Evolutionary conservation across 73 alveolate genomes (phyloP), one percentile per base, ranked within the genome.

Genomic region (Loxodes magnus): DNA sequence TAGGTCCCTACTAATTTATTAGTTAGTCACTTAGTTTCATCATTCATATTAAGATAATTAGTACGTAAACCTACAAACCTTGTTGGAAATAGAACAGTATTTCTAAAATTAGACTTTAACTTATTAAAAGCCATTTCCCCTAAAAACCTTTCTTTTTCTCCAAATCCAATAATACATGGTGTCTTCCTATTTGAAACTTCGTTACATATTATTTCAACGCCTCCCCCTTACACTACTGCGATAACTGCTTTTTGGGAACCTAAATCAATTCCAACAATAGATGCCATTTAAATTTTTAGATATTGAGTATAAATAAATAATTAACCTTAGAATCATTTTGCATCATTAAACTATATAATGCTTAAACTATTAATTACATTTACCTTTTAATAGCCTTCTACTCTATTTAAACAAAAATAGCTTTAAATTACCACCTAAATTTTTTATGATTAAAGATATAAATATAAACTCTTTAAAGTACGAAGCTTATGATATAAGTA

Each of bases 171-270:
- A 2, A 82, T 65, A 23, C 62, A 64, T 70, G 87, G 82, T 23
- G 90, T 83, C 36, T 54, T 71, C 54, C 88, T 57, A 59, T 43
- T 60, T 29, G 95, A 78, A 44, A 81, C 64, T 29, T 83, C 95
- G 43, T 67, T 78, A 58, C 58, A 76, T 9, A 83, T 37, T 38
- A 83, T 56, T 41, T 83, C 89, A 22, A 83, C 79, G 19, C 95
- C 95, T 21, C 92, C 92, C 20, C 61, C 52, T 38, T 55, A 51
- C 28, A 84, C 95, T 6, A 79, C 85, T 15, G 92, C 95, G 30
- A 83, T 58, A 15, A 83, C 92, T 37, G 84, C 42, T 58, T 74
- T 71, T 26, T 73, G 56, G 22, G 88, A 64, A 19, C 95, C 95
- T 37, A 83, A 65, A 57, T 83, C 95, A 38, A 83, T 74, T 26